Evolutionary conservation across 2,329 filamentous ascomycete species (phyloP).

Genomic region (Colletotrichum sp.): DNA sequence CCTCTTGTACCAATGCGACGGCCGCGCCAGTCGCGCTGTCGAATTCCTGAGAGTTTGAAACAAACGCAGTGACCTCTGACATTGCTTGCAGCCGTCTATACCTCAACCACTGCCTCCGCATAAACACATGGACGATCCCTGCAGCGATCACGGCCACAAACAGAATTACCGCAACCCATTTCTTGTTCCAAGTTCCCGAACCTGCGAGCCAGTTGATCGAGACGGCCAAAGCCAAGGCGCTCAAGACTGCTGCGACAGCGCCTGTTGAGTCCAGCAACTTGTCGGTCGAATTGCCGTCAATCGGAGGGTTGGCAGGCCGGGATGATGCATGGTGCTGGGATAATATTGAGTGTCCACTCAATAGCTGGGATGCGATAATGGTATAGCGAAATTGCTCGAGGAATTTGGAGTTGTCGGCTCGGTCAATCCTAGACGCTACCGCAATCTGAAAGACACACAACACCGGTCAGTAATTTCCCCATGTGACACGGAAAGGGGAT

Average conservation of each 20-base stretch:
- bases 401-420: constrained; percentile 82
- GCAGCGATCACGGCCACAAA: constrained; percentile 58
- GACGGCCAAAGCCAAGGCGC: constrained; percentile 72
- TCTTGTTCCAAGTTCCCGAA: constrained; percentile 59
- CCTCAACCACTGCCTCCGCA: constrained; percentile 81
- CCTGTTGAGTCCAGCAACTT: constrained; percentile 45
- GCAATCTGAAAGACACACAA: constrained; percentile 55
- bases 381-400: constrained; percentile 93
- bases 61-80: constrained; percentile 69
- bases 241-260: constrained; percentile 60
- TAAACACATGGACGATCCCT: constrained; percentile 71
- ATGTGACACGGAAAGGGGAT: constrained; percentile 23
- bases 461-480: constrained; percentile 22
- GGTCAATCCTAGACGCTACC: constrained; percentile 74
- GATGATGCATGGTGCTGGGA: constrained; percentile 38
- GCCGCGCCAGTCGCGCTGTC: constrained; percentile 79
- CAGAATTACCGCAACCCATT: constrained; percentile 52
- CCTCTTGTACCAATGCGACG: constrained; percentile 85
- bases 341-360: constrained; percentile 71
- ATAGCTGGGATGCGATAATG: constrained; percentile 87
- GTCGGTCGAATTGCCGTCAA: constrained; percentile 31
- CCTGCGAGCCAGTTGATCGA: constrained; percentile 73
- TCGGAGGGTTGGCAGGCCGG: constrained; percentile 23
- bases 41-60: constrained; percentile 78
- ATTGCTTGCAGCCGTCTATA: constrained; percentile 79